Evolutionary conservation across 2,329 filamentous ascomycete genomes (phyloP), one percentile per base, ranked within the genome.

Genomic region (Cladosporium halotolerans): DNA sequence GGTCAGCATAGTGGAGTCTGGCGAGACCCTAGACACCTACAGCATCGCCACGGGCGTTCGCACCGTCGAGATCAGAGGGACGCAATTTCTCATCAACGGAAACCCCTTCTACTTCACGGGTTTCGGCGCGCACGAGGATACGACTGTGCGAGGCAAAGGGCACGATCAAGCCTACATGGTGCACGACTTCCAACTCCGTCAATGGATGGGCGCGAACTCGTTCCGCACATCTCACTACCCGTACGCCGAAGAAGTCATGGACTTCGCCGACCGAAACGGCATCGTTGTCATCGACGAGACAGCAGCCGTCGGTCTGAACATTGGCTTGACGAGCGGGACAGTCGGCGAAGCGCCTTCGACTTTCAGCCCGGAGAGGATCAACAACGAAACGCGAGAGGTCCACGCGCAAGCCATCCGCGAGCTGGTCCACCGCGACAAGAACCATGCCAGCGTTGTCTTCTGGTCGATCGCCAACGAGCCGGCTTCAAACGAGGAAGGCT

Each of bases 81-180:
- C n/a, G 5, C 14, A 46, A n/a, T 53, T 53, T 23, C 42, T 53
- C 19, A 53, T 53, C 36, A 53, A 53, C 23, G 42, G 42, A 34
- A 40, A 53, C 11, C 50, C 50, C 34, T 53, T 53, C 38, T 53
- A 53, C 34, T 53, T 53, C 50, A 53, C 50, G 7, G 50, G 50
- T 4, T 53, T 53, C 14, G 50, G 50, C 5, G 36, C 19, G 10
- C 50, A 53, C n/a, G 50, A 53, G 10, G 50, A 53, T 5, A 46
- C 40, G 10, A 34, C 34, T 11, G 31, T 53, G 8, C 50, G 50
- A 8, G 50, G 50, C 50, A 53, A 53, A 19, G 50, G 50, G 11
- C 43, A 45, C 28, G 43, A 53, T 9, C 42, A 31, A n/a, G 42
- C 43, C 1, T 46, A 40, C n/a, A 53, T 53, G 50, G 50, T 53